Evolutionary conservation across 2,329 filamentous ascomycete species (phyloP).

Genomic region (Aureobasidium sp.): DNA sequence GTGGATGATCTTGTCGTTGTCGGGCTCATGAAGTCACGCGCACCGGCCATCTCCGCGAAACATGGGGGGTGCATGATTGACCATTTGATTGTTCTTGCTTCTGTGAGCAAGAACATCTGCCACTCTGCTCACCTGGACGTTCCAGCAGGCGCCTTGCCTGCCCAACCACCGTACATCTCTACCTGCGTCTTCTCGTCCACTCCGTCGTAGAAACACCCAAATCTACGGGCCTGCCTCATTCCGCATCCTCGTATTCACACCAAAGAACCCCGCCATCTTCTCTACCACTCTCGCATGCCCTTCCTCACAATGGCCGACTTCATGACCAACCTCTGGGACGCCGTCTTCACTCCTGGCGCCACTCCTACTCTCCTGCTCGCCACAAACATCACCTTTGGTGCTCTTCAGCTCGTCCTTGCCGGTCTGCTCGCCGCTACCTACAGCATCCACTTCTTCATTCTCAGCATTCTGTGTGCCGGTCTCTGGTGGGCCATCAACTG

Average conservation of each 20-base stretch:
- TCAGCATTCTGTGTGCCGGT: constrained; percentile 69
- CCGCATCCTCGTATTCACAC: not conserved
- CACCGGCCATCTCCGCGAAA: constrained; percentile 9
- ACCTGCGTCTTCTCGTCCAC: not conserved
- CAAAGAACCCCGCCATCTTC: not conserved
- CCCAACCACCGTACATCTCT: not conserved
- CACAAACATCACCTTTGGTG: constrained; percentile 81
- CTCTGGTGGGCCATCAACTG: constrained; percentile 96
- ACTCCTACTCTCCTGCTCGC: constrained; percentile 82
- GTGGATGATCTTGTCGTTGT: not conserved
- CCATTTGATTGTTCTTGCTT: not conserved
- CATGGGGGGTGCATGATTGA: constrained; percentile 9
- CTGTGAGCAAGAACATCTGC: not conserved
- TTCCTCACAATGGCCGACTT: constrained; percentile 36
- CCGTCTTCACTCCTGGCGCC: constrained; percentile 85
- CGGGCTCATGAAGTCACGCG: not conserved
- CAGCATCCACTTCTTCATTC: constrained; percentile 78
- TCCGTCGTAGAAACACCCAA: not conserved
- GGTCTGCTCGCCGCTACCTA: constrained; percentile 69
- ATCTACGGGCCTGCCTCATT: not conserved
- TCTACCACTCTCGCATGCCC: not conserved
- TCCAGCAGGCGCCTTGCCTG: not conserved
- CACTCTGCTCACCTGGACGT: not conserved
- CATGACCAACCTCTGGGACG: constrained; percentile 74
- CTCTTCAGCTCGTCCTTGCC: constrained; percentile 71